A percentile compares a stretch with the other conserved stretches of the same genome.
phyloP scores from a whole-genome alignment of 1,139 yeast species.

The Saccharomyces hybrid region DNA sequence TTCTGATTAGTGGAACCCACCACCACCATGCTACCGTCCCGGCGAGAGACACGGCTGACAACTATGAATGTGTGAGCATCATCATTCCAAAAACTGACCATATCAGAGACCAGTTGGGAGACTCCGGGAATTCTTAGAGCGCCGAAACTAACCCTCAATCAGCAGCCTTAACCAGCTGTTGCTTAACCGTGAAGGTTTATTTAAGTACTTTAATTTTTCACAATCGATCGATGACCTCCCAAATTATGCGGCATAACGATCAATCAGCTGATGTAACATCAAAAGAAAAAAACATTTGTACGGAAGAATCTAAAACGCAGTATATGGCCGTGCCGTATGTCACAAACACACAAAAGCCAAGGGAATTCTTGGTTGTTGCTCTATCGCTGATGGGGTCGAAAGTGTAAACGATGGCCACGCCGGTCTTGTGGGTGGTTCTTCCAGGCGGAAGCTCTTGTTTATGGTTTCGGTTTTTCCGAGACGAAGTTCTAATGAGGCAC shows the following conservation, averaged over 20 bases:
- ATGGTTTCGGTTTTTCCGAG: neutral
- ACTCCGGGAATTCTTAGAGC: neutral
- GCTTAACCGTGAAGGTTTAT: neutral
- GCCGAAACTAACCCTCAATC: neutral
- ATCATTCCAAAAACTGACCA: neutral
- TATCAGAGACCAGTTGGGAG: neutral
- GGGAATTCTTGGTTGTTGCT: neutral
- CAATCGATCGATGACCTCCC: neutral
- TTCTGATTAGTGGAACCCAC: neutral
- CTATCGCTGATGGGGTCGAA: neutral
- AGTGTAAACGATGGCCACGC: neutral
- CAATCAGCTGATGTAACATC: neutral
- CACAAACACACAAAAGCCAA: neutral
- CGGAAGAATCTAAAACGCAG: neutral
- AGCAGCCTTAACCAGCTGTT: neutral
- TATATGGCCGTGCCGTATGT: neutral
- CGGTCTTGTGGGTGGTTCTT: neutral
- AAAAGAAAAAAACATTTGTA: neutral
- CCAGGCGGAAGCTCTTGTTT: neutral
- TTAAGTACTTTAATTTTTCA: neutral
- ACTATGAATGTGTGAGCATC: neutral
- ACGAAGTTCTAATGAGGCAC: neutral
- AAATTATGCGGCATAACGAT: neutral
- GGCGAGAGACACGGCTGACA: neutral
- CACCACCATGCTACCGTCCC: neutral